phyloP scores from a whole-genome alignment of 768 basidiomycete genomes.

The Galerina sulciceps region DNA sequence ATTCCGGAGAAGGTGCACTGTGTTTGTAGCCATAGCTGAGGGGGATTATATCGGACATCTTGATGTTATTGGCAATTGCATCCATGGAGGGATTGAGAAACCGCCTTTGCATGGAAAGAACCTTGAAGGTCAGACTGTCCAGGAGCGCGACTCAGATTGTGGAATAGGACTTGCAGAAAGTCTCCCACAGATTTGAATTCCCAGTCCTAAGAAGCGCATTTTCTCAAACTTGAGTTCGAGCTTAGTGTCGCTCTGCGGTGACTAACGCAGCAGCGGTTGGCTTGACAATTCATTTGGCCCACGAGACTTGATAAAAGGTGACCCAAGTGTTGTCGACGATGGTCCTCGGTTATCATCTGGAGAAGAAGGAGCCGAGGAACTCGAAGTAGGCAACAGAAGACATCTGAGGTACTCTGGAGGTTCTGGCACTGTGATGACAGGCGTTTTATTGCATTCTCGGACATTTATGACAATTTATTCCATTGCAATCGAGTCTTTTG shows the following conservation, averaged over 20 bases:
- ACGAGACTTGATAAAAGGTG: too few species aligned
- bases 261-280: too few species aligned
- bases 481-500: neutral
- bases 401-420: too few species aligned
- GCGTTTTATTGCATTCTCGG: slow-evolving; percentile 6
- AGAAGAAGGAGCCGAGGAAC: too few species aligned
- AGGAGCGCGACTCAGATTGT: neutral
- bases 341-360: too few species aligned
- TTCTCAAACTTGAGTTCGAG: neutral
- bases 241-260: neutral
- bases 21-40: slow-evolving; percentile 17
- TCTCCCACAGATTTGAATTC: neutral
- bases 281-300: too few species aligned
- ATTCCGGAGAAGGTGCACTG: neutral
- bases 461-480: neutral
- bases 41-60: slow-evolving; percentile 5
- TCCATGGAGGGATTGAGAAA: slow-evolving; percentile 6
- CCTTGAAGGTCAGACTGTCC: neutral
- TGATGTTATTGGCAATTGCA: neutral
- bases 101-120: slow-evolving; percentile 3
- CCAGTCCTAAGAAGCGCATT: neutral
- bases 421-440: slow-evolving; percentile 2
- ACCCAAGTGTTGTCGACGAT: too few species aligned
- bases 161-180: neutral
- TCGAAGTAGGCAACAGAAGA: too few species aligned